Base-by-base conservation (phyloP, 140 eudicot genomes). In the Stevia rebaudiana region DNA sequence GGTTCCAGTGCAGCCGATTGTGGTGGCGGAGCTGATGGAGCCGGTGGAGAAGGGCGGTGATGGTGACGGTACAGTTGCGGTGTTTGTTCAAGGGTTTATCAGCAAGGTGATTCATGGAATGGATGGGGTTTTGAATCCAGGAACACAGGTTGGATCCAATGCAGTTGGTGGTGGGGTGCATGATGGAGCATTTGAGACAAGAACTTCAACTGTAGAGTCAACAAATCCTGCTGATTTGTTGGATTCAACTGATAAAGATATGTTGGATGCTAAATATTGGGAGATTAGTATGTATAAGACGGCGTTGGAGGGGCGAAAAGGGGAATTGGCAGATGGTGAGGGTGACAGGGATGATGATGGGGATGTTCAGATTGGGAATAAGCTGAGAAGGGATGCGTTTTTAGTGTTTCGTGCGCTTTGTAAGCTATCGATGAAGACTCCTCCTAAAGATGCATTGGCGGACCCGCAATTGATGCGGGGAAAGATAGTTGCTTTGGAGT, bases 251-350 rank as follows among this genome's bases (percentile, higher is more conserved):
- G 99, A 94, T 76, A 94, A 94, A 79, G 99, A 94, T 78, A 94
- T 94, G 99, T 72, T 94, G 82, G 97, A 94, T 72, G 99, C 99
- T 0, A 94, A 94, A 78, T 94, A 94, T 69, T 94, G 99, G 99
- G 97, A 88, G 86, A 85, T 94, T 76, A 94, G 97, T 59, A 94
- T 94, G 99, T 94, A 94, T 78, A 94, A 94, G 78, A 81, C 99
- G 1, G 99, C 99, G 2, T 77, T 94, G 74, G 99, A 88, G 80
- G 99, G 97, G 41, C 74, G 99, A 56, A 94, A 94, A 72, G 99
- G 99, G 76, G 99, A 94, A 66, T 80, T 94, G 84, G 95, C 86
- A 0, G 98, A 88, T 39, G 98, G 95, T 25, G 96, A 85, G 40
- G 79, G 8, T 46, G 95, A 89, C 76, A 82, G 94, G 76, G 99